Evolutionary conservation across 805 yeast species (phyloP).

Genomic region (Candida oleophila): DNA sequence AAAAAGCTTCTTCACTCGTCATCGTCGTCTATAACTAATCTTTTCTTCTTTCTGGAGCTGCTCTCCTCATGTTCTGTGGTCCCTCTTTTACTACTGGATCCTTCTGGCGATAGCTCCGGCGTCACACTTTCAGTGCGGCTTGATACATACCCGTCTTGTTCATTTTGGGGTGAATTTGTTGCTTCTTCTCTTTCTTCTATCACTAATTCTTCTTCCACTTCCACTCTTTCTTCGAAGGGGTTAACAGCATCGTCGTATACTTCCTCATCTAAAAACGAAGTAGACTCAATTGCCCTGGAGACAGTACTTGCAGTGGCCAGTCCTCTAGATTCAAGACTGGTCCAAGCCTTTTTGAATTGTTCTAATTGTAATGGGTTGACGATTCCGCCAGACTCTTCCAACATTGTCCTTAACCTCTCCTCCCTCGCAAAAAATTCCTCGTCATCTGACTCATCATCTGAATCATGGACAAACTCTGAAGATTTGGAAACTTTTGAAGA

Average conservation of each 20-base stretch:
- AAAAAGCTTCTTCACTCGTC: slow-evolving; percentile 12
- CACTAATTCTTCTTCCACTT: slow-evolving; percentile 14
- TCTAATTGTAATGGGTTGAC: slow-evolving; percentile 30
- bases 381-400: slow-evolving; percentile 37
- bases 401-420: slow-evolving; percentile 42
- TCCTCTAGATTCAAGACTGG: slow-evolving; percentile 14
- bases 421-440: slow-evolving; percentile 63
- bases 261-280: slow-evolving; percentile 9
- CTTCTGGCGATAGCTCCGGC: not conserved
- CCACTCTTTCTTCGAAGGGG: slow-evolving; percentile 5
- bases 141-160: too few relatives aligned
- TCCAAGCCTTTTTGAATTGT: slow-evolving; percentile 34
- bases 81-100: not conserved
- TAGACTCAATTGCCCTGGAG: slow-evolving; percentile 15
- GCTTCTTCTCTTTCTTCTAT: not conserved
- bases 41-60: slow-evolving; percentile 18
- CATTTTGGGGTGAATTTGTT: too few relatives aligned
- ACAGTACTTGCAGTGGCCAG: slow-evolving; percentile 12
- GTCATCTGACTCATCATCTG: slow-evolving; percentile 64
- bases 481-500: slow-evolving; percentile 36
- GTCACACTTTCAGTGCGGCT: not conserved
- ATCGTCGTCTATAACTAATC: slow-evolving; percentile 22
- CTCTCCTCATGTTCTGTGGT: slow-evolving; percentile 10
- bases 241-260: slow-evolving; percentile 2
- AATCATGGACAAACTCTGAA: slow-evolving; percentile 53